These are phyloP conservation scores for Ceratocystis cacaofunesta DNA, from an alignment of 2,329 filamentous ascomycete species.

Conservation along the genomic window DNA sequence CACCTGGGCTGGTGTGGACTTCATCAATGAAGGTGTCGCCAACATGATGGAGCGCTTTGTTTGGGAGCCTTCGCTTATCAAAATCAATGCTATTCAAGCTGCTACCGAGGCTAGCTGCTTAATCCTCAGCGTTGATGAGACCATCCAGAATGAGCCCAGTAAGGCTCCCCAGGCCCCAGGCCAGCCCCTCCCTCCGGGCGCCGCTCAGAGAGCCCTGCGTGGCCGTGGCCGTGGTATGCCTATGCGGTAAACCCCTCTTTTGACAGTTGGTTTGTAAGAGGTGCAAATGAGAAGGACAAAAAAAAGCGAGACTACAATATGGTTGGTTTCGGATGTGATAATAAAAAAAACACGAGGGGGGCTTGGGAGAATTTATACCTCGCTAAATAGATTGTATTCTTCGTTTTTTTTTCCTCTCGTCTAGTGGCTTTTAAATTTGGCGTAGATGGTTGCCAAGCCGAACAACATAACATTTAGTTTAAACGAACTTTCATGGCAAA, in stretches of 20 bases:
- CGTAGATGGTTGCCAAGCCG: neutral
- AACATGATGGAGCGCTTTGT: constrained; percentile 95
- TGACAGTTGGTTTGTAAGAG: constrained; percentile 1
- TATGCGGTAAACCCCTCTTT: constrained; percentile 40
- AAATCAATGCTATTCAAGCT: constrained; percentile 92
- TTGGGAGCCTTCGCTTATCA: constrained; percentile 92
- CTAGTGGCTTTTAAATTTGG: neutral
- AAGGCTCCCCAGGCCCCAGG: constrained; percentile 66
- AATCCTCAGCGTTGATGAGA: constrained; percentile 94
- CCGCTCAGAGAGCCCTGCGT: constrained; percentile 75
- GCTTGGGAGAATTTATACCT: constrained; percentile 15
- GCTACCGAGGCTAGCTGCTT: constrained; percentile 90
- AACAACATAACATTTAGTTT: no score
- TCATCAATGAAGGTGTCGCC: constrained; percentile 75
- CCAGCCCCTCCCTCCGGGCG: constrained; percentile 59
- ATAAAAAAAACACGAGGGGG: constrained; percentile 12
- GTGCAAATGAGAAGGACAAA: neutral
- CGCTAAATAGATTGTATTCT: constrained; percentile 9
- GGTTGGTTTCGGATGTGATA: neutral
- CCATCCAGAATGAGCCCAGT: constrained; percentile 95
- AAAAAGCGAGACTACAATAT: constrained; percentile 5
- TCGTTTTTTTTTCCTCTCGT: neutral
- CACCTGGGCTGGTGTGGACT: constrained; percentile 92
- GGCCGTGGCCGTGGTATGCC: constrained; percentile 83
- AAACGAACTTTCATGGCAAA: no score